Conservation (phyloP, 169 alveolate genomes). For the Besnoitia besnoiti region DNA sequence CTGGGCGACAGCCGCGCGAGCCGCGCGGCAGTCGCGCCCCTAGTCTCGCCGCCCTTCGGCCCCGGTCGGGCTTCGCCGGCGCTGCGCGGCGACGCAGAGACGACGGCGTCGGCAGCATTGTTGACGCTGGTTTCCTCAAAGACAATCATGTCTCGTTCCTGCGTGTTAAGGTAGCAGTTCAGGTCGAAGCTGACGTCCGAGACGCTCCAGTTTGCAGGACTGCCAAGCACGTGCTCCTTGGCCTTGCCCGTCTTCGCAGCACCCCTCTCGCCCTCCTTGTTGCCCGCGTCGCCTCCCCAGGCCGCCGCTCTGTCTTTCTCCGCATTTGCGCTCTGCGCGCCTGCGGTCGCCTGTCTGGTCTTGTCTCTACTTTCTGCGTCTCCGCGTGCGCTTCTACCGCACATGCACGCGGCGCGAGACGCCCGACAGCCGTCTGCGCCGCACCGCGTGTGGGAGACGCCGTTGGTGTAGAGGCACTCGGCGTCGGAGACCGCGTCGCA, state of each 20-base stretch:
- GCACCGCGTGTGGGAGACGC: background rate
- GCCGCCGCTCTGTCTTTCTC: background rate
- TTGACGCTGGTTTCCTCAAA: conserved; percentile 18
- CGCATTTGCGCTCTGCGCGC: background rate
- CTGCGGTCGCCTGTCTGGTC: background rate
- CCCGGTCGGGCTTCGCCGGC: background rate
- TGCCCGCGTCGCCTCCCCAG: background rate
- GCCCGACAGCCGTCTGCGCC: background rate
- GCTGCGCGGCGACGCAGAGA: background rate
- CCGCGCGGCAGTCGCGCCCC: background rate
- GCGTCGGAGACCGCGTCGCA: conserved; percentile 1
- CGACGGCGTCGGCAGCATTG: background rate
- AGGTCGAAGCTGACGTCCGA: conserved; percentile 4
- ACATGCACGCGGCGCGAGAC: background rate
- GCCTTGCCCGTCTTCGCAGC: background rate
- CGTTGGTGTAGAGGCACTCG: conserved; percentile 10
- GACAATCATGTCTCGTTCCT: conserved; percentile 37
- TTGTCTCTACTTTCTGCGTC: background rate
- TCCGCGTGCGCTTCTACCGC: background rate
- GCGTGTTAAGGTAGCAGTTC: conserved; percentile 26
- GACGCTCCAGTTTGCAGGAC: background rate
- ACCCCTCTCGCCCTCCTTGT: background rate
- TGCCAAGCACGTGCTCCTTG: too few relatives aligned
- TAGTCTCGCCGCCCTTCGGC: background rate
- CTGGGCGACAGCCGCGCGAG: background rate